Conservation (phyloP, 352 stramenopile species). For the Nothophytophthora sp. region DNA sequence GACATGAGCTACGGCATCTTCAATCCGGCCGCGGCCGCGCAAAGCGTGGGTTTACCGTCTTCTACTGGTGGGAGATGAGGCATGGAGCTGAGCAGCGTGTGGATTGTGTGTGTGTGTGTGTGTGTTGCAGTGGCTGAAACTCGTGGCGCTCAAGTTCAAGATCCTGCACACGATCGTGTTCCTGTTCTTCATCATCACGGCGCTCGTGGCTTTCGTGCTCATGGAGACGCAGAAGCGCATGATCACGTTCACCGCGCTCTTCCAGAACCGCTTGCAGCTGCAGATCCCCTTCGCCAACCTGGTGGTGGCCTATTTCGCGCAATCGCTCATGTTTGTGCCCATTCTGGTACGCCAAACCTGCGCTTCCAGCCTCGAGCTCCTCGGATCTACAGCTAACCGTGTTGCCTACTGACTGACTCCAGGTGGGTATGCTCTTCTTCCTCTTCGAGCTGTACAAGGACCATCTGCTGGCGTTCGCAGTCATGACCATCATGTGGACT, state of each 20-base stretch:
- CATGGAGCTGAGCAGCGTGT: neutral
- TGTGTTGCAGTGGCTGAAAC: constrained; percentile 24
- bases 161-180: constrained; percentile 92
- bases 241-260: constrained; percentile 91
- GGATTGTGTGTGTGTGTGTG: constrained; percentile 2
- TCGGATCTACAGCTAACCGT: no score
- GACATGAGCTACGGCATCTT: constrained; percentile 81
- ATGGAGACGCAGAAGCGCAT: constrained; percentile 93
- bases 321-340: constrained; percentile 94
- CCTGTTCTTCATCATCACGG: constrained; percentile 94
- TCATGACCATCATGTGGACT: constrained; percentile 88
- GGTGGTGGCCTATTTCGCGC: constrained; percentile 87
- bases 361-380: no score
- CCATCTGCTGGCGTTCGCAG: constrained; percentile 88
- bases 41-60: constrained; percentile 31
- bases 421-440: constrained; percentile 96
- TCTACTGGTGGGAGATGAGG: neutral
- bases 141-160: constrained; percentile 82
- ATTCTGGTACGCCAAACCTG: constrained; percentile 86
- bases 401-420: no score
- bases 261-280: constrained; percentile 82
- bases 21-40: constrained; percentile 19
- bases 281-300: constrained; percentile 75
- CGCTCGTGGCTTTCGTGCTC: constrained; percentile 93
- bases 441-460: constrained; percentile 96